Evolutionary conservation across 1,284 basidiomycete species (phyloP).

Genomic region (Cryptococcus floricola): DNA sequence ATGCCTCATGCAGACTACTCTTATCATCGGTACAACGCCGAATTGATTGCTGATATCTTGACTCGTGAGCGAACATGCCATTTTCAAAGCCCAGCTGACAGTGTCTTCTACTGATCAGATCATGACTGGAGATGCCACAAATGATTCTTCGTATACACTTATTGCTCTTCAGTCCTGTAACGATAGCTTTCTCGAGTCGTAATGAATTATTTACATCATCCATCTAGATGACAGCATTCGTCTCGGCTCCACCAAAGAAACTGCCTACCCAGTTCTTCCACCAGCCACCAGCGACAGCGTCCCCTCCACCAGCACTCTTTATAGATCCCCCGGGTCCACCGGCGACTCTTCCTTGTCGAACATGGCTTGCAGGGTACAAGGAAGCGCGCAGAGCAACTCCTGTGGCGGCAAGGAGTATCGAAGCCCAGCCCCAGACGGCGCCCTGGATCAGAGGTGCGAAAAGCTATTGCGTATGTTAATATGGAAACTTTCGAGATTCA

Average conservation of each 20-base stretch:
- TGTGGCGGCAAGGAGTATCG: conserved; percentile 28
- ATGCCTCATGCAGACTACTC: too few species aligned
- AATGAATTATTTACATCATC: too few species aligned
- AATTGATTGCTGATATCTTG: too few species aligned
- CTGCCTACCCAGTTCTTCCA: conserved; percentile 35
- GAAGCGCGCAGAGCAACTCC: conserved; percentile 22
- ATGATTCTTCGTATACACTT: too few species aligned
- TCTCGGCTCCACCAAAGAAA: conserved; percentile 30
- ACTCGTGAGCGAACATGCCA: too few species aligned
- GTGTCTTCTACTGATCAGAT: too few species aligned
- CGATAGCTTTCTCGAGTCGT: too few species aligned
- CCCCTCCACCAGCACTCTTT: conserved; percentile 25
- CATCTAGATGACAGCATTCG: conserved; percentile 16
- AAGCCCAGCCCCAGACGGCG: conserved; percentile 43
- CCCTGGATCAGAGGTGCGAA: conserved; percentile 44
- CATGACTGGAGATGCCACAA: too few species aligned
- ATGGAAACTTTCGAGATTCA: background rate
- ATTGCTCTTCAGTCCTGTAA: too few species aligned
- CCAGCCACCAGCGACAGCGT: conserved; percentile 34
- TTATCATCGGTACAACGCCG: too few species aligned
- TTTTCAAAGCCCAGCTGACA: too few species aligned
- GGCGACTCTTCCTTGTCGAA: conserved; percentile 24
- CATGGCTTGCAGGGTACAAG: conserved; percentile 35
- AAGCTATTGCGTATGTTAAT: conserved; percentile 12
- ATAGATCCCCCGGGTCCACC: conserved; percentile 34